Evolutionary conservation across 495 filamentous ascomycete species (phyloP), one percentile per base, ranked within the genome.

Genomic region (Tuber calosporum): DNA sequence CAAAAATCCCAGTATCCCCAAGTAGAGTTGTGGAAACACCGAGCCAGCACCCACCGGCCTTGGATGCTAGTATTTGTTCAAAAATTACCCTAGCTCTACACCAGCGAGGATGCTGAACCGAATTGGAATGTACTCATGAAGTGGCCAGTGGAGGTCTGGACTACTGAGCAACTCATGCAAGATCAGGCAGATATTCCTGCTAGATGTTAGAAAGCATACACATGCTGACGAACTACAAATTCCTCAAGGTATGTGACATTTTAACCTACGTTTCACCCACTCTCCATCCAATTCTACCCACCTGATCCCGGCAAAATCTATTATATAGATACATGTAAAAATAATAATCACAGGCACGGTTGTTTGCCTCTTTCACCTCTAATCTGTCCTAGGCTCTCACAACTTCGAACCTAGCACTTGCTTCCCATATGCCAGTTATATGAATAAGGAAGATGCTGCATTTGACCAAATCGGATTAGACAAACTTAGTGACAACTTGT

Each of bases 101-200:
- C 95, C 0, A 89, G 92, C 0, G 95, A 99, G 82, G 95, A 98
- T 72, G 93, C 98, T 74, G 95, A 99, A 83, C 95, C 93, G 26
- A 99, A 98, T 84, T 99, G 95, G 95, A 89, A 93, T 73, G 89
- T 86, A 45, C 85, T 98, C 69, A 98, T 97, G 93, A 88, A 89
- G 37, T 87, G 92, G 69, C 86, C 98, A 19, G 84, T 69, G 83
- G 88, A 81, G 85, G 92, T 92, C 74, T 86, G 93, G 53, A 99
- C 95, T 0, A 95, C 98, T 22, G 95, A 99, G 77, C 92, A 97
- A 82, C 84, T 99, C 79, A 99, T 99, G 95, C 93, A 98, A 83
- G 94, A 98, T 82, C 95, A 99, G 85, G 94, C 98, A 40, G 95
- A 98, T 83, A 97, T 98, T 82, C 83, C 98, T 72, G 95, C 97